A percentile compares a stretch with the other conserved stretches of the same genome.
phyloP scores from a whole-genome alignment of 192 early-diverging fungal species.

The Geosiphon pyriformis region DNA sequence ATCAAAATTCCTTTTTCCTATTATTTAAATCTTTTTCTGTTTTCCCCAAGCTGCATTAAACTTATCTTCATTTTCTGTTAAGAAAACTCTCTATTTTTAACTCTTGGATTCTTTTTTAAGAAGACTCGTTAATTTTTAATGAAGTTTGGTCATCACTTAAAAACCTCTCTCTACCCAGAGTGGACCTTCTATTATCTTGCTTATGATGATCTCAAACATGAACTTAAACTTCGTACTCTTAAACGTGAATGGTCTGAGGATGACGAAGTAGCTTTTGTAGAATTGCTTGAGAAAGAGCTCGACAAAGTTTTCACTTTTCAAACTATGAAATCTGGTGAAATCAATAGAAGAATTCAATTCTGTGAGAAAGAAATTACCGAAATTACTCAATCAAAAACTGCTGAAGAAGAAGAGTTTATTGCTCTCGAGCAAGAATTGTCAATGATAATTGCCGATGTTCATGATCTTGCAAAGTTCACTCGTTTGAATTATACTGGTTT shows the following conservation, averaged over 20 bases:
- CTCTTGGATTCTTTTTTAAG: no score
- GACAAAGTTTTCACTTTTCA: slow-evolving; percentile 84
- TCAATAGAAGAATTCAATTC: slow-evolving; percentile 63
- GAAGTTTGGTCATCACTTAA: slow-evolving; percentile 90
- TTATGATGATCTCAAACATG: slow-evolving; percentile 82
- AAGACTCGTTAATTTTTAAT: no score
- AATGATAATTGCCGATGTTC: slow-evolving; percentile 74
- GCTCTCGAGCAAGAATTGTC: slow-evolving; percentile 65
- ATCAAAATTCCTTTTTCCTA: no score
- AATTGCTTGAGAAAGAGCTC: slow-evolving; percentile 82
- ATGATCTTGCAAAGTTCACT: slow-evolving; percentile 79
- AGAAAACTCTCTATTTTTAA: no score
- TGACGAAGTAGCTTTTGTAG: slow-evolving; percentile 80
- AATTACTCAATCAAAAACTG: slow-evolving; percentile 43
- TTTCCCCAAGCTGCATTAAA: no score
- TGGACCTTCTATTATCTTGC: slow-evolving; percentile 80
- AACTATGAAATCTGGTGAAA: slow-evolving; percentile 68
- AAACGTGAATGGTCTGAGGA: slow-evolving; percentile 70
- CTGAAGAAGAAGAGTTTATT: slow-evolving; percentile 58
- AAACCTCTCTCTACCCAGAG: slow-evolving; percentile 72
- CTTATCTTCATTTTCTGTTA: no score
- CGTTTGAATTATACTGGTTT: slow-evolving; percentile 83
- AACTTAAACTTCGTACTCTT: slow-evolving; percentile 59
- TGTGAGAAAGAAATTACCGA: slow-evolving; percentile 60
- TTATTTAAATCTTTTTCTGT: no score